Conservation (phyloP, 495 filamentous ascomycete species). For the Penicillium paxilli region DNA sequence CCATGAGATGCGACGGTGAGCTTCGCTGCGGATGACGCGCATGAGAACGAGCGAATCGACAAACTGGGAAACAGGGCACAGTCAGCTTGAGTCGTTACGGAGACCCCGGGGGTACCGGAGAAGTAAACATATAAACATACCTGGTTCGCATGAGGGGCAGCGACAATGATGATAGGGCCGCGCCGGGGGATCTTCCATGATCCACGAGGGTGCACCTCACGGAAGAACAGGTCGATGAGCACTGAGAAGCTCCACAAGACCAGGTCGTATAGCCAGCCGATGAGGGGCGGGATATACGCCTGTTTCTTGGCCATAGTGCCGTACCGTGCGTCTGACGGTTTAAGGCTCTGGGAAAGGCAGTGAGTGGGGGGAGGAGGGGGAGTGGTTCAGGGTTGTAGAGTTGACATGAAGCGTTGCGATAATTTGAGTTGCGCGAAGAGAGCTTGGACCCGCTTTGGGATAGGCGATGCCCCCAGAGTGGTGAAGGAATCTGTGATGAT, state of each 20-base stretch:
- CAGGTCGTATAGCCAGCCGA: slow-evolving; percentile 76
- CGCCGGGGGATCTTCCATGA: slow-evolving; percentile 87
- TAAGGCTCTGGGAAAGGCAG: not conserved
- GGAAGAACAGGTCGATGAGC: slow-evolving; percentile 92
- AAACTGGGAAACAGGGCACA: slow-evolving; percentile 56
- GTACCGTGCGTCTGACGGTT: not conserved
- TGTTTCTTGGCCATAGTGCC: slow-evolving; percentile 33
- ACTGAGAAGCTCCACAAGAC: slow-evolving; percentile 82
- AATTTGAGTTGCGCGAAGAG: slow-evolving; percentile 6
- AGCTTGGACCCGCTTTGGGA: slow-evolving; percentile 20
- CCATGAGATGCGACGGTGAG: slow-evolving; percentile 83
- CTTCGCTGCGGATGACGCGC: slow-evolving; percentile 81
- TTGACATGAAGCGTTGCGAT: slow-evolving; percentile 24
- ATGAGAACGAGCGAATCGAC: slow-evolving; percentile 94
- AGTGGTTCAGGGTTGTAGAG: slow-evolving; percentile 3
- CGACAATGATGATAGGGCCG: slow-evolving; percentile 92
- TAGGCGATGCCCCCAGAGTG: no score
- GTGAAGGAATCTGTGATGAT: no score
- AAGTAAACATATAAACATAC: slow-evolving; percentile 41
- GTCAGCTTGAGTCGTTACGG: slow-evolving; percentile 4
- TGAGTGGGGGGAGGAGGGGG: not conserved
- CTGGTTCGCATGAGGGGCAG: slow-evolving; percentile 98
- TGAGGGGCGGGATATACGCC: slow-evolving; percentile 67
- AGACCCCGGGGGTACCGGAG: not conserved
- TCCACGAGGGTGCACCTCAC: slow-evolving; percentile 92